These are phyloP conservation scores for Coemansia sp. DNA, from an alignment of 192 early-diverging fungal species.

Conservation along the genomic window DNA sequence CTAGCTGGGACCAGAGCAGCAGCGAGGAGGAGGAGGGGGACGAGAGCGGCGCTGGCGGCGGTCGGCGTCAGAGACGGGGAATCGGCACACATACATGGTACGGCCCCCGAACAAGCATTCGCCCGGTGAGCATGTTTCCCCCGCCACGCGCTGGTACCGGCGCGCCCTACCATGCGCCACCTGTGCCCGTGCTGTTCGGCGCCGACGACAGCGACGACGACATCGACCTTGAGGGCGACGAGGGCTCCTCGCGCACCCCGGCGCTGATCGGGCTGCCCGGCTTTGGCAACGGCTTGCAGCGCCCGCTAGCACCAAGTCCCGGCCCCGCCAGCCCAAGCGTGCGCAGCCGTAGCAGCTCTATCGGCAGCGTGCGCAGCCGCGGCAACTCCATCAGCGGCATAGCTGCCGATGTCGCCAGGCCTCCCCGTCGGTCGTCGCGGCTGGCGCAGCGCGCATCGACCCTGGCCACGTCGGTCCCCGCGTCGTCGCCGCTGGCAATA, in stretches of 20 bases:
- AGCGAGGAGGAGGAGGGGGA: slow-evolving; percentile 27
- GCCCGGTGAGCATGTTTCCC: slow-evolving; percentile 49
- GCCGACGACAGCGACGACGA: slow-evolving; percentile 62
- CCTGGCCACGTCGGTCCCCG: slow-evolving; percentile 19
- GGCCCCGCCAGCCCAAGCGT: slow-evolving; percentile 17
- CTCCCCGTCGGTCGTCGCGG: neutral
- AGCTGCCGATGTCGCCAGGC: neutral
- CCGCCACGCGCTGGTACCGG: slow-evolving; percentile 10
- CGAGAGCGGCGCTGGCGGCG: neutral
- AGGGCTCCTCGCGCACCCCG: slow-evolving; percentile 51
- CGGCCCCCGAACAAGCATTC: slow-evolving; percentile 32
- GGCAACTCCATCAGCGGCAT: neutral
- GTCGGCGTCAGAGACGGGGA: slow-evolving; percentile 15
- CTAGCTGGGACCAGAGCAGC: slow-evolving; percentile 47
- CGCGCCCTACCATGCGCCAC: slow-evolving; percentile 24
- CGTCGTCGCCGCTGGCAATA: slow-evolving; percentile 14
- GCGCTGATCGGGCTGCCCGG: slow-evolving; percentile 28
- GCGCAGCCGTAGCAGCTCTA: slow-evolving; percentile 12
- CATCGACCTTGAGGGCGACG: slow-evolving; percentile 64
- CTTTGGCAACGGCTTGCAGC: slow-evolving; percentile 3
- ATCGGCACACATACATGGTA: slow-evolving; percentile 45
- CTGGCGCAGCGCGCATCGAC: slow-evolving; percentile 12
- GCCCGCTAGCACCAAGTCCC: neutral
- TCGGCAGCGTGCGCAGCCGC: neutral
- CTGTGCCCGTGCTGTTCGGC: slow-evolving; percentile 49